phyloP scores from a whole-genome alignment of 768 basidiomycete species.

The Lentinula raphanica region DNA sequence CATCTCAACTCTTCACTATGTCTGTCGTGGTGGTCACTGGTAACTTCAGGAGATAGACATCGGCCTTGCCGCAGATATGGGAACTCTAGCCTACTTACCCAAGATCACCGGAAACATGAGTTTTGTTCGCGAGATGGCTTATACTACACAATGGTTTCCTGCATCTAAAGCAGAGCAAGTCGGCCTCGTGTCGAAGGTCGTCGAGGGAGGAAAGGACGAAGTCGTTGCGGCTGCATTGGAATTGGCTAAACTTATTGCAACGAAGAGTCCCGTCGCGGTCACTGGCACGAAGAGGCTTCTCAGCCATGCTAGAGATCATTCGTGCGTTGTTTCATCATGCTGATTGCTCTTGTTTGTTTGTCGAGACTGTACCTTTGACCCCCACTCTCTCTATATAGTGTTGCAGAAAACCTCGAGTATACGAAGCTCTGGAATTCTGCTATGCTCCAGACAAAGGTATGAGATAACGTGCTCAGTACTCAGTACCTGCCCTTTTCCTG shows the following conservation, averaged over 20 bases:
- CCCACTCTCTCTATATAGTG: constrained; percentile 16
- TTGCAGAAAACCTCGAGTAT: constrained; percentile 48
- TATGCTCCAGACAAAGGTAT: constrained; percentile 45
- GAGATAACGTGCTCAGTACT: constrained; percentile 7
- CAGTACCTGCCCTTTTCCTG: too few relatives aligned
- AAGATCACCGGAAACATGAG: constrained; percentile 70
- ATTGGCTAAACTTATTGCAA: constrained; percentile 59
- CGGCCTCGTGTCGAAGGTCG: constrained; percentile 71
- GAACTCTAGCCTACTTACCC: constrained; percentile 76
- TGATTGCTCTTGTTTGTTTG: too few relatives aligned
- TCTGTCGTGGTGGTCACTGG: background rate
- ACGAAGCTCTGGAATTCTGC: constrained; percentile 52
- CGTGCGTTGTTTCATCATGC: constrained; percentile 34
- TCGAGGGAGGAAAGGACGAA: constrained; percentile 58
- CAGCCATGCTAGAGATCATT: constrained; percentile 74
- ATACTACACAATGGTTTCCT: constrained; percentile 68
- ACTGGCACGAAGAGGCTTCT: constrained; percentile 73
- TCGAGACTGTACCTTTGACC: too few relatives aligned
- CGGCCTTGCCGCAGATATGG: constrained; percentile 84
- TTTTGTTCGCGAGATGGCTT: constrained; percentile 67
- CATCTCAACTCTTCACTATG: too few relatives aligned
- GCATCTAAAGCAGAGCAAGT: constrained; percentile 61
- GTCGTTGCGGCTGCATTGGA: constrained; percentile 65
- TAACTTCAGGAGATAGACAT: constrained; percentile 71
- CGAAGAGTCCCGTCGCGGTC: constrained; percentile 78